Base-by-base conservation (phyloP, 179 eudicot genomes). In the Vitellaria paradoxa region DNA sequence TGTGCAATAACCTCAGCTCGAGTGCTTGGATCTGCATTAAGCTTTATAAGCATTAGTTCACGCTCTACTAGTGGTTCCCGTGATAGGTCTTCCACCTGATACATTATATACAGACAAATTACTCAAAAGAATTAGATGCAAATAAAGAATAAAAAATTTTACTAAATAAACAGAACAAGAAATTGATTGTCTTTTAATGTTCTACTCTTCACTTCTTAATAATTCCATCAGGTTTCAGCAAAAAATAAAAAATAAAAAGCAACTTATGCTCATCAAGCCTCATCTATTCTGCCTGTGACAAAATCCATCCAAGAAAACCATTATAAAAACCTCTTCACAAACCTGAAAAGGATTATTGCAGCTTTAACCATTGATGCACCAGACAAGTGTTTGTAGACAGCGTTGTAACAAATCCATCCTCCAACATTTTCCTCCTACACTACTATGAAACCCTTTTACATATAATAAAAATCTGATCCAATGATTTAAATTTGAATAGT, bases 21-120 rank as follows among this genome's bases (percentile, higher is more conserved):
- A 66, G 83, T 83, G 59, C 80, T 80, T 77, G 87, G 86, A 85
- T 89, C 90, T 70, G 94, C 89, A 74, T 85, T 77, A 65, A 93
- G 91, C 82, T 94, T 94, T 55, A 94, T 82, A 75, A 94, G 98
- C 96, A 93, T 90, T 72, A 94, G 79, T 82, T 94, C 98, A 76
- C 98, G 93, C 83, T 93, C 98, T 75, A 94, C 98, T 62, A 91
- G 98, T 17, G 98, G 88, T 79, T 90, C 93, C 71, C 66, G 90
- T 6, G 98, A 94, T 74, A 94, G 76, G 86, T 94, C 98, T 88
- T 90, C 98, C 47, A 94, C 97, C 98, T 94, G 75, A 68, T 30
- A n/a, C n/a, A 60, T 64, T 50, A 68, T 2, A 82, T 9, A 57
- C 13, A 56, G 66, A 26, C 20, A 68, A 21, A 65, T 60, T 40